Conservation (phyloP, 768 basidiomycete species). For the Megacollybia marginata region DNA sequence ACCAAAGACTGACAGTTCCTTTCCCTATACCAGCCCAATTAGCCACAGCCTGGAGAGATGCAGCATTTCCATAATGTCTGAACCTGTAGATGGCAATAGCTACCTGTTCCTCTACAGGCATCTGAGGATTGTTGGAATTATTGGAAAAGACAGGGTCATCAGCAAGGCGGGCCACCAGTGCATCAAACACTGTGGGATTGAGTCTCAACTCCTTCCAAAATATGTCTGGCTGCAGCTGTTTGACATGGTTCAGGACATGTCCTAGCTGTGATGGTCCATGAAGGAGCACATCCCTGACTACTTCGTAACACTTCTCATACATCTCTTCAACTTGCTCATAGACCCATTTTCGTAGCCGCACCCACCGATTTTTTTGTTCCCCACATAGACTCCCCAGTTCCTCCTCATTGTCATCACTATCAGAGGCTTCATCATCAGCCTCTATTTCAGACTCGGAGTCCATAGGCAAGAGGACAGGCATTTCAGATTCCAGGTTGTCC, state of each 20-base stretch:
- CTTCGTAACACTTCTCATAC: constrained; percentile 5
- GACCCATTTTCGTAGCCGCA: constrained; percentile 1
- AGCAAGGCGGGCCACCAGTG: constrained; percentile 16
- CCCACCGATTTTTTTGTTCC: not conserved
- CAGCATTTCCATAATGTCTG: constrained; percentile 32
- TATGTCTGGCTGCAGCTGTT: constrained; percentile 13
- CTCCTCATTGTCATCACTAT: not conserved
- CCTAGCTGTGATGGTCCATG: constrained; percentile 4
- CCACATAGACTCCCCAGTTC: too few species aligned
- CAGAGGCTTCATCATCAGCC: not conserved
- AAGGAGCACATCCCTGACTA: constrained; percentile 3
- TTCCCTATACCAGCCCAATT: constrained; percentile 29
- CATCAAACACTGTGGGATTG: constrained; percentile 24
- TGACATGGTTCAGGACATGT: constrained; percentile 12
- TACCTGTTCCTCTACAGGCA: constrained; percentile 22
- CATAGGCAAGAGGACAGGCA: not conserved
- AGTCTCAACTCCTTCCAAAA: constrained; percentile 24
- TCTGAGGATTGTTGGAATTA: constrained; percentile 17
- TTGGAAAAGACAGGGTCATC: constrained; percentile 6
- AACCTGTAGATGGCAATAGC: constrained; percentile 13
- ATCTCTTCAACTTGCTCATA: not conserved
- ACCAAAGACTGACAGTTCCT: constrained; percentile 23
- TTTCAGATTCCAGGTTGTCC: not conserved
- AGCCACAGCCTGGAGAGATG: constrained; percentile 21
- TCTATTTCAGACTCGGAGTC: not conserved